Evolutionary conservation across 2,329 filamentous ascomycete genomes (phyloP).

Genomic region (Ophiostoma himal-ulmi): DNA sequence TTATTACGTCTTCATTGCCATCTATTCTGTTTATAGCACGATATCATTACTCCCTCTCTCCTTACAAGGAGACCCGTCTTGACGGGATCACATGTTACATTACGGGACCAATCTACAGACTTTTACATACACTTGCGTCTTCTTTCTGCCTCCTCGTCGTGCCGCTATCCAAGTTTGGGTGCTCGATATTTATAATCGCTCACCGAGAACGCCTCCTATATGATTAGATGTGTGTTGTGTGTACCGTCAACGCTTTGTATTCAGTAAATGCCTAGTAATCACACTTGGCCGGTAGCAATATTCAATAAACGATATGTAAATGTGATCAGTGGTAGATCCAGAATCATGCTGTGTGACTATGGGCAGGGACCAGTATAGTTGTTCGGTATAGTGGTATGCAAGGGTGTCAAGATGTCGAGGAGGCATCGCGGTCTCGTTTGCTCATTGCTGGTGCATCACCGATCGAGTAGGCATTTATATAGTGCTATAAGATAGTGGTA

Average conservation of each 20-base stretch:
- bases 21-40: constrained; percentile 4
- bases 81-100: constrained; percentile 2
- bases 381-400: background rate
- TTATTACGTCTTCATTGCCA: background rate
- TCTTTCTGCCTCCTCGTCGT: background rate
- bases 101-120: background rate
- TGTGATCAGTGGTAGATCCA: background rate
- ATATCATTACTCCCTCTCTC: constrained; percentile 11
- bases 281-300: background rate
- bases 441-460: background rate
- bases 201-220: background rate
- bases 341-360: background rate
- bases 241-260: background rate
- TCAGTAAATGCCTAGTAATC: background rate
- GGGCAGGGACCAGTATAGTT: background rate
- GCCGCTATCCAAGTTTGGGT: background rate
- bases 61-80: constrained; percentile 3
- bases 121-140: background rate
- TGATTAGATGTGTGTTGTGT: background rate
- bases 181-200: background rate
- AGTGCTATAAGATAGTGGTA: no score
- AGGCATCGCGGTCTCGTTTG: background rate
- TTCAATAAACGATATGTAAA: background rate
- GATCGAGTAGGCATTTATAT: background rate
- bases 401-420: no score